Evolutionary conservation across 768 basidiomycete species (phyloP).

Genomic region (Naganishia vishniacii): DNA sequence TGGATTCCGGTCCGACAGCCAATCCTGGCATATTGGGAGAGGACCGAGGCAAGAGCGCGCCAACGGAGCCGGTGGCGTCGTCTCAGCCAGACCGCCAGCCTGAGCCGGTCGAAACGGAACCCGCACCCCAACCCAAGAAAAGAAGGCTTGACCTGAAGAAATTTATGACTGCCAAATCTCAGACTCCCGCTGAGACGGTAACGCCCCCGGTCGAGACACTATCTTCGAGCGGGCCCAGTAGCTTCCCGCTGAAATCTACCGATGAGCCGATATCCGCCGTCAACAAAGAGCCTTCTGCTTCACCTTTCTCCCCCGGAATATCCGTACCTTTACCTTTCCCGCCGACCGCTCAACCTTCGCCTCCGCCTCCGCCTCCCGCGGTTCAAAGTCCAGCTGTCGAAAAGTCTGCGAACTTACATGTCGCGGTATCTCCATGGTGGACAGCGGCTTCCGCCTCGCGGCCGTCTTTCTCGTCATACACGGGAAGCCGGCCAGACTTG

Average conservation of each 20-base stretch:
- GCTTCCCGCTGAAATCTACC: neutral
- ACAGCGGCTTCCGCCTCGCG: neutral
- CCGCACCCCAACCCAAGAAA: constrained; percentile 22
- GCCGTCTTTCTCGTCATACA: neutral
- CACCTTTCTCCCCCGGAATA: neutral
- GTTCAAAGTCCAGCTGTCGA: neutral
- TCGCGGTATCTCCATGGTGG: neutral
- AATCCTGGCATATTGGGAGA: no score
- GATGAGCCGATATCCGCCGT: neutral
- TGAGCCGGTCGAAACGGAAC: neutral
- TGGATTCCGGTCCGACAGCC: no score
- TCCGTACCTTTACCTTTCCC: neutral
- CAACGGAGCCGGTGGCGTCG: neutral
- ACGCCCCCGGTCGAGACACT: neutral
- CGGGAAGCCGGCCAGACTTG: neutral
- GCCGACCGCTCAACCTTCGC: neutral
- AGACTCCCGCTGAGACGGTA: neutral
- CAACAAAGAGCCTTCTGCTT: neutral
- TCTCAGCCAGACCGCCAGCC: neutral
- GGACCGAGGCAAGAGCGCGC: neutral
- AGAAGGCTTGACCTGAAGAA: constrained; percentile 24
- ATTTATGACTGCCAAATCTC: constrained; percentile 14
- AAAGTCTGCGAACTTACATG: neutral
- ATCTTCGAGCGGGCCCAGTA: neutral
- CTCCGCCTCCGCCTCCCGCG: neutral